These are phyloP conservation scores for rapeseed (Brassica napus) DNA, from an alignment of 345 rosid genomes.

Conservation along the genomic window Da-Ae NC_063445.1:54132001-54132500, in stretches of 20 bases:
- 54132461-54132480: neutral
- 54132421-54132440: neutral
- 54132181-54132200: neutral
- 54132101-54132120: neutral
- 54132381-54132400: neutral
- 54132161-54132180: neutral
- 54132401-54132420: neutral
- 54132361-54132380: neutral
- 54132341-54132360: neutral
- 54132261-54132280: constrained; percentile 4
- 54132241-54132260: constrained; percentile 3
- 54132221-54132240: neutral
- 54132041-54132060: constrained; percentile 3
- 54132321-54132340: neutral
- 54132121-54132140: neutral
- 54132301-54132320: neutral
- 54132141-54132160: neutral
- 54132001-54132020: neutral
- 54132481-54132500: neutral
- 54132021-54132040: neutral
- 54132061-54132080: neutral
- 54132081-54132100: neutral
- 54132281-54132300: neutral
- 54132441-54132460: neutral
- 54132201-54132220: neutral